Conservation (phyloP, 23 red algal genomes). For the Pyropia yezoensis region DNA sequence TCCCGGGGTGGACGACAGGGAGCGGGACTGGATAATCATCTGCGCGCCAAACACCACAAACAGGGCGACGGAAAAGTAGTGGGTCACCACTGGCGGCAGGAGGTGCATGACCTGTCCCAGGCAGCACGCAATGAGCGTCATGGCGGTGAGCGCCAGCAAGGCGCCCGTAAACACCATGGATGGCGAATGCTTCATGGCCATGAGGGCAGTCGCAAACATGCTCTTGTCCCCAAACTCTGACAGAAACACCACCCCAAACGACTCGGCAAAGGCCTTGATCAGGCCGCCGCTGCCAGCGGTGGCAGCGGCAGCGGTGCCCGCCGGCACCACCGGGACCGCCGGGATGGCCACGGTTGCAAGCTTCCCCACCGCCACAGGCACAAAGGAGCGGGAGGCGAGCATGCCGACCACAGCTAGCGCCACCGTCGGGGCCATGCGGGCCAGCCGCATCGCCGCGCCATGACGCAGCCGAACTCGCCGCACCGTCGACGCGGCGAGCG, state of each 20-base stretch:
- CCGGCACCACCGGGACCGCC: too few species aligned
- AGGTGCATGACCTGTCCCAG: conserved; percentile 84
- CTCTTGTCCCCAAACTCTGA: conserved; percentile 96
- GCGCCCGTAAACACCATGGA: conserved; percentile 66
- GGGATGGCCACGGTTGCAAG: too few species aligned
- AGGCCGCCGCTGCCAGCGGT: neutral
- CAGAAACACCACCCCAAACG: conserved; percentile 89
- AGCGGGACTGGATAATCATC: conserved; percentile 64
- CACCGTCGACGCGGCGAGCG: too few species aligned
- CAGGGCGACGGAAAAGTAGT: conserved; percentile 65
- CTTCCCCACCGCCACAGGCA: too few species aligned
- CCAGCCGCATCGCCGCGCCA: too few species aligned
- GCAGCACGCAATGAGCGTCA: conserved; percentile 94
- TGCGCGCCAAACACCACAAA: conserved; percentile 79
- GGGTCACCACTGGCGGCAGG: conserved; percentile 63
- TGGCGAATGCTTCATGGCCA: conserved; percentile 82
- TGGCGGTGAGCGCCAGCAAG: conserved; percentile 73
- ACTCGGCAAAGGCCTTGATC: conserved; percentile 55
- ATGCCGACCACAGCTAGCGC: too few species aligned
- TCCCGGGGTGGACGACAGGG: conserved; percentile 31
- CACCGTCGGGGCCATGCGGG: too few species aligned
- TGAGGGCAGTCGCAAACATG: conserved; percentile 94
- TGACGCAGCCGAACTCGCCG: too few species aligned
- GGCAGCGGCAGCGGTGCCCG: too few species aligned
- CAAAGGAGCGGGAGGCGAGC: too few species aligned